phyloP scores from a whole-genome alignment of 2,329 filamentous ascomycete genomes.

The Ophiocordyceps camponoti-leonardi region DNA sequence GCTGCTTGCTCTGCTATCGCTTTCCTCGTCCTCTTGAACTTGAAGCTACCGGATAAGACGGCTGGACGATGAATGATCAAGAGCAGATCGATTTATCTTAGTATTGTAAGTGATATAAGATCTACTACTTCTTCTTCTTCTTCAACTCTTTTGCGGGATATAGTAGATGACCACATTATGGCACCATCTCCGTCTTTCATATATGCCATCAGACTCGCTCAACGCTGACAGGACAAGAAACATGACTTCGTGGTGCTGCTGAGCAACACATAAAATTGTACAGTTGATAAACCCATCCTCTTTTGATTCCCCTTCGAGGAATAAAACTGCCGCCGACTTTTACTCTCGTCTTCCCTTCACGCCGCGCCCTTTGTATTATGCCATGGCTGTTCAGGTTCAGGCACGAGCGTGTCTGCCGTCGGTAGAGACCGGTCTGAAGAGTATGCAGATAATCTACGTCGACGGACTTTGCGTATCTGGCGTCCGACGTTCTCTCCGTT shows the following conservation, averaged over 20 bases:
- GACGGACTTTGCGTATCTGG: not conserved
- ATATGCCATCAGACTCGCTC: not conserved
- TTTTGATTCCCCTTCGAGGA: too few relatives aligned
- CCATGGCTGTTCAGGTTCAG: not conserved
- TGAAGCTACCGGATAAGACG: not conserved
- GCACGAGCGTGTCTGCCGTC: not conserved
- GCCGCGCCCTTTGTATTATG: not conserved
- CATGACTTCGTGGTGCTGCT: not conserved
- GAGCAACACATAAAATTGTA: not conserved
- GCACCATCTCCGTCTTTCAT: too few relatives aligned
- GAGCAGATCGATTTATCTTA: not conserved
- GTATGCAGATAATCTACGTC: not conserved
- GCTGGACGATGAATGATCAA: not conserved
- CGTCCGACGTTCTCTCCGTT: constrained; percentile 2
- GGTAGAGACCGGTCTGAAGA: not conserved
- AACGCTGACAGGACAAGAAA: not conserved
- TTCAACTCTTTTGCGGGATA: too few relatives aligned
- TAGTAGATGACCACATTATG: too few relatives aligned
- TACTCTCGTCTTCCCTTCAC: not conserved
- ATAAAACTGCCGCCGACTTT: too few relatives aligned
- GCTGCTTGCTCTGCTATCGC: not conserved
- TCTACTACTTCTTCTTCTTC: too few relatives aligned
- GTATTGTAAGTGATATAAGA: not conserved
- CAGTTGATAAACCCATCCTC: too few relatives aligned
- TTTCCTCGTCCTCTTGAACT: not conserved